Conservation (phyloP, 768 basidiomycete species). For the Royoungia palumana region DNA sequence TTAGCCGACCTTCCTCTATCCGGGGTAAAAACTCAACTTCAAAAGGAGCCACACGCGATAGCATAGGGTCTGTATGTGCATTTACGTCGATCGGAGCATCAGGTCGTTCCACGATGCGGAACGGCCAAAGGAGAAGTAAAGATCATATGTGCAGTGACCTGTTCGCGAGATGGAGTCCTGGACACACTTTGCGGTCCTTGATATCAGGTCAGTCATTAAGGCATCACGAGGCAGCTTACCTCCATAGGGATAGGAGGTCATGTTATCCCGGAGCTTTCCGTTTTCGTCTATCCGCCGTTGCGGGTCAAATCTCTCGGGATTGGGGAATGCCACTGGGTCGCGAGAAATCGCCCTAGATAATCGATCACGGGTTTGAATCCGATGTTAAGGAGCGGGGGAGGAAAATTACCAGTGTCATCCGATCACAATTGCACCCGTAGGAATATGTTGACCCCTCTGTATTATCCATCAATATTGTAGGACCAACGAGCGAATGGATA, state of each 20-base stretch:
- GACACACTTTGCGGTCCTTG: conserved; percentile 44
- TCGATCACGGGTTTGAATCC: neutral
- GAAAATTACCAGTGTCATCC: conserved; percentile 17
- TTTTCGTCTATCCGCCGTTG: conserved; percentile 47
- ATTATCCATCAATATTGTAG: neutral
- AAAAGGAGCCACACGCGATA: conserved; percentile 56
- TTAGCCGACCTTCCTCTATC: conserved; percentile 5
- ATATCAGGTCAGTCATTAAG: neutral
- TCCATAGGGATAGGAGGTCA: conserved; percentile 43
- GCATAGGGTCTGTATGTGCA: conserved; percentile 53
- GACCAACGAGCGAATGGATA: neutral
- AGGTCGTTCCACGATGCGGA: conserved; percentile 47
- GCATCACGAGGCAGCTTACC: conserved; percentile 11
- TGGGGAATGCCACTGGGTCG: conserved; percentile 18
- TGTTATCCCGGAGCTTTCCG: conserved; percentile 16
- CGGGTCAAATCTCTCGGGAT: conserved; percentile 43
- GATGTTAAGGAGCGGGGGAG: neutral
- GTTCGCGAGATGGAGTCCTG: conserved; percentile 51
- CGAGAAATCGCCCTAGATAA: conserved; percentile 16
- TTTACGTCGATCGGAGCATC: conserved; percentile 50
- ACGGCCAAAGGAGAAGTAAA: conserved; percentile 59
- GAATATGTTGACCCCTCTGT: conserved; percentile 12
- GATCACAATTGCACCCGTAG: conserved; percentile 7
- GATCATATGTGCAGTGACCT: conserved; percentile 56
- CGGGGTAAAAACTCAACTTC: conserved; percentile 51